Base-by-base conservation (phyloP, 331 rosid species). In the Pyracantha coccinea region DNA sequence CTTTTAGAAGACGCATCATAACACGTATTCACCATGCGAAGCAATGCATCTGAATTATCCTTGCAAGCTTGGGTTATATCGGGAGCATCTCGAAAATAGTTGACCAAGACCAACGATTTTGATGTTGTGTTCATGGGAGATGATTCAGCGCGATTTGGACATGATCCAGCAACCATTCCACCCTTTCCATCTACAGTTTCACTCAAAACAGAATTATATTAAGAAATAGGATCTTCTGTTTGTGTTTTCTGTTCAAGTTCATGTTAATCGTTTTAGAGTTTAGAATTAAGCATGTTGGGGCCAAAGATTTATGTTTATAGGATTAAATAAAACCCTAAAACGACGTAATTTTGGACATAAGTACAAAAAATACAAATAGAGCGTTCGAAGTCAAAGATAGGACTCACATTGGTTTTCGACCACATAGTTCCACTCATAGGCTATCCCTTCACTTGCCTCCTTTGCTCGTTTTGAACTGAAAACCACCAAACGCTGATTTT, bases 351-450 rank as follows among this genome's bases (percentile, higher is more conserved):
- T 61, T 61, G 4, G 6, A 16, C 20, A 61, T 61, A 13, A 61
- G 11, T 5, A 62, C 44, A 16, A 62, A 16, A 63, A 29, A 13
- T 59, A 59, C 8, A 27, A 62, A 4, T 20, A 61, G 10, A 27
- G 5, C 2, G 4, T 14, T 27, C 33, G 1, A 61, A 61, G 15
- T 24, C 4, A 1, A 61, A 6, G 17, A 13, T 1, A n/a, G 27
- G 6, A 64, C 84, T 75, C 73, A 92, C 99, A 92, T 85, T 94
- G 99, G 86, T 92, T 92, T 81, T 94, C 99, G 7, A 90, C 97
- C 7, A 94, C 41, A 64, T 95, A 95, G 68, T 78, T 79, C 97
- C 99, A 95, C 54, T 92, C 84, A 16, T 95, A 86, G 62, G 99
- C 97, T 54, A 95, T 95, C 64, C 99, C 99, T 81, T 95, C 97